Evolutionary conservation across 2,329 filamentous ascomycete genomes (phyloP).

Genomic region (Ramichloridium luteum): DNA sequence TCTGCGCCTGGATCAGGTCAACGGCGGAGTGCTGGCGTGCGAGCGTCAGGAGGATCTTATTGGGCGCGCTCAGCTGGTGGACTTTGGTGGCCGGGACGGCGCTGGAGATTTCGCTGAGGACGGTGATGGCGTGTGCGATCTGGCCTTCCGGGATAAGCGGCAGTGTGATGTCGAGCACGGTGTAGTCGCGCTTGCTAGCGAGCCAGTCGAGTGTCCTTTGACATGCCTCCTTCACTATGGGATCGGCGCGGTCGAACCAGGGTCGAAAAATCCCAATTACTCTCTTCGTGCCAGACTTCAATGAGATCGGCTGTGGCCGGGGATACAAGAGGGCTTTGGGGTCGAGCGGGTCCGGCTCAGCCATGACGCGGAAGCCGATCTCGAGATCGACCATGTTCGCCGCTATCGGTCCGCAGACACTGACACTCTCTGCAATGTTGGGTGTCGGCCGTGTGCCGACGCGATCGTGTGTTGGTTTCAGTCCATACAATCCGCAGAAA

Average conservation of each 20-base stretch:
- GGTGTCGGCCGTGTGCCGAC: slow-evolving; percentile 47
- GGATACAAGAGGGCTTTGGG: slow-evolving; percentile 49
- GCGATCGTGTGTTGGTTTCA: slow-evolving; percentile 68
- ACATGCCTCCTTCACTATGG: slow-evolving; percentile 50
- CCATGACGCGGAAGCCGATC: slow-evolving; percentile 70
- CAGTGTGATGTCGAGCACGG: slow-evolving; percentile 48
- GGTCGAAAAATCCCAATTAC: slow-evolving; percentile 57
- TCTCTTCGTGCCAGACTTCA: slow-evolving; percentile 31
- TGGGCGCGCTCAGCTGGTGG: slow-evolving; percentile 49
- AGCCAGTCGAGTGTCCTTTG: slow-evolving; percentile 50
- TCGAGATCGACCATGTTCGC: slow-evolving; percentile 65
- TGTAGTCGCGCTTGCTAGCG: slow-evolving; percentile 40
- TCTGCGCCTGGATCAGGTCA: slow-evolving; percentile 62
- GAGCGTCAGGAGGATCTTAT: slow-evolving; percentile 56
- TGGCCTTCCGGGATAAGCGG: slow-evolving; percentile 60
- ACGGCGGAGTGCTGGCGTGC: slow-evolving; percentile 51
- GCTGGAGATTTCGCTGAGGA: slow-evolving; percentile 57
- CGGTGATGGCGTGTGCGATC: slow-evolving; percentile 63
- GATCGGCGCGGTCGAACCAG: slow-evolving; percentile 60
- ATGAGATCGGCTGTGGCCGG: slow-evolving; percentile 13
- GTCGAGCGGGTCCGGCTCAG: slow-evolving; percentile 55
- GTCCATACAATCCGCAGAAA: slow-evolving; percentile 69
- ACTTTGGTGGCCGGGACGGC: slow-evolving; percentile 35
- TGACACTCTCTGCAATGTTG: slow-evolving; percentile 48
- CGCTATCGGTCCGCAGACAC: slow-evolving; percentile 64